A percentile compares a stretch with the other conserved stretches of the same genome.
Conservation (phyloP, 202 grass and related monocot species). For the Sporobolus alterniflorus region DNA sequence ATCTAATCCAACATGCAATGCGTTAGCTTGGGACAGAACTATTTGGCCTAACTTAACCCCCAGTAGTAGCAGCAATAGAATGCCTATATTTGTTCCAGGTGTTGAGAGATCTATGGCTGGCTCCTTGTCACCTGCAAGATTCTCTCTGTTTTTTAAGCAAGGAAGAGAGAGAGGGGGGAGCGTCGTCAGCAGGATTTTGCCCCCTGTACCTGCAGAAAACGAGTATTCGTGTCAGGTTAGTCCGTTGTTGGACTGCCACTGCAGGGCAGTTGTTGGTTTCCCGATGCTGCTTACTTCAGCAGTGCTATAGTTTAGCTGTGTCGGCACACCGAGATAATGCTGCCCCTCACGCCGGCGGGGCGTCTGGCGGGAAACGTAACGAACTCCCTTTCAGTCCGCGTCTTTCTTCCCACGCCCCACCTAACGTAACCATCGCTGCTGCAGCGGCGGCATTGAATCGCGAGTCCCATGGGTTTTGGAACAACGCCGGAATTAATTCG, state of each 20-base stretch:
- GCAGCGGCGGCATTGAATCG: neutral
- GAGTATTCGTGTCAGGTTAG: constrained; percentile 35
- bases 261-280: constrained; percentile 7
- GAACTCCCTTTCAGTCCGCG: constrained; percentile 18
- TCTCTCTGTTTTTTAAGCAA: neutral
- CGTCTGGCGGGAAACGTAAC: constrained; percentile 46
- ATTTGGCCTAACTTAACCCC: neutral
- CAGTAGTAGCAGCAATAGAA: neutral
- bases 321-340: constrained; percentile 72
- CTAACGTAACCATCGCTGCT: neutral
- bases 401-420: too few species aligned
- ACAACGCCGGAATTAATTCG: too few species aligned
- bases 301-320: neutral
- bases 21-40: neutral
- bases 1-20: constrained; percentile 18
- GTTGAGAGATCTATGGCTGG: constrained; percentile 37
- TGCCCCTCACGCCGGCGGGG: too few species aligned
- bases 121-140: constrained; percentile 45
- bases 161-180: neutral
- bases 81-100: neutral
- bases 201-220: constrained; percentile 4
- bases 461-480: too few species aligned
- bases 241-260: constrained; percentile 36
- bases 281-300: constrained; percentile 39
- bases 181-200: constrained; percentile 45